Conservation (phyloP, 129 eudicot species). For the Scalesia atractyloides region DNA sequence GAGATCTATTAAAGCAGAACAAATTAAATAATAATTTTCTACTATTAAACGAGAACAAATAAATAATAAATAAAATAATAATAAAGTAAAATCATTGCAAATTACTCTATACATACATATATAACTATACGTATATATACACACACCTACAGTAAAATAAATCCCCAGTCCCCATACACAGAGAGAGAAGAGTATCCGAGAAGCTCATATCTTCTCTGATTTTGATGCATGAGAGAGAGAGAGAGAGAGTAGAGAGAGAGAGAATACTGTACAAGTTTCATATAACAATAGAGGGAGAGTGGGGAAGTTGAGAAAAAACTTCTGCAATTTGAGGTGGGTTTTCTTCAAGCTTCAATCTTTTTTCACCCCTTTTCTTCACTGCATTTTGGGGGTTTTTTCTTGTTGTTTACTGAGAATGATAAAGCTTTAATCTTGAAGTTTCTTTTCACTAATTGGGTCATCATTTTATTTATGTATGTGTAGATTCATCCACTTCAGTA, state of each 20-base stretch:
- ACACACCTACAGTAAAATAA: neutral
- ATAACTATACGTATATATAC: neutral
- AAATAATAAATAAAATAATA: no score
- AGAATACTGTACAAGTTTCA: constrained; percentile 49
- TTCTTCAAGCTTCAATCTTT: constrained; percentile 14
- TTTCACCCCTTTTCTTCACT: constrained; percentile 17
- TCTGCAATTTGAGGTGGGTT: constrained; percentile 54
- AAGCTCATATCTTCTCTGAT: constrained; percentile 81
- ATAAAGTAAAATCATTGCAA: no score
- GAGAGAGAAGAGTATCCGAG: constrained; percentile 37
- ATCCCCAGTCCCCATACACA: constrained; percentile 8
- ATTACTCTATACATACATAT: constrained; percentile 2
- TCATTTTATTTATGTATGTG: constrained; percentile 14
- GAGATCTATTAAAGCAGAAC: no score
- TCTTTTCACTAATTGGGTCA: constrained; percentile 13
- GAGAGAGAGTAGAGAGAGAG: constrained; percentile 26
- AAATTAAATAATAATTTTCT: no score
- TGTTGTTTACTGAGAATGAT: constrained; percentile 12
- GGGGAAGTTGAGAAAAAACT: constrained; percentile 31
- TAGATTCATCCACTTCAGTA: constrained; percentile 15
- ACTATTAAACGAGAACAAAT: no score
- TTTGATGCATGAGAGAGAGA: constrained; percentile 54
- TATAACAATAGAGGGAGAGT: constrained; percentile 30
- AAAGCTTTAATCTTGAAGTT: constrained; percentile 16
- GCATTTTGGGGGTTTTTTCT: constrained; percentile 22